These are phyloP conservation scores for Jacaranda mimosifolia DNA, from an alignment of 257 asterid genomes.

Conservation along the genomic window DNA sequence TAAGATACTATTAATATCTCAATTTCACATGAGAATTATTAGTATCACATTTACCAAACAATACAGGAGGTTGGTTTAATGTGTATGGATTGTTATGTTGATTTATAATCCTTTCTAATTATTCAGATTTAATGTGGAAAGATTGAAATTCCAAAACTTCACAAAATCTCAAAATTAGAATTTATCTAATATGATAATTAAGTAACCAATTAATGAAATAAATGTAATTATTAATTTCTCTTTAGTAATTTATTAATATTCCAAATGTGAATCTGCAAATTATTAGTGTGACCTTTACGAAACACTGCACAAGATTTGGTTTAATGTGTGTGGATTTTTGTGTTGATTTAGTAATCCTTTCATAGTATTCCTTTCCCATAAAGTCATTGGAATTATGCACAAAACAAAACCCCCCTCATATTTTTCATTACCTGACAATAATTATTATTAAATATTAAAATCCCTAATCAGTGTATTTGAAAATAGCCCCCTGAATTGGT, in stretches of 20 bases:
- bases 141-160: too few relatives aligned
- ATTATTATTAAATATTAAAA: constrained; percentile 1
- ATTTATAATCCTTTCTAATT: too few relatives aligned
- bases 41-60: too few relatives aligned
- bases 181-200: too few relatives aligned
- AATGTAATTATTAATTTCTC: too few relatives aligned
- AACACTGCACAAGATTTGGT: background rate
- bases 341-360: constrained; percentile 18
- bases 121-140: too few relatives aligned
- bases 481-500: background rate
- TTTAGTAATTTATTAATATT: background rate
- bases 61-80: too few relatives aligned
- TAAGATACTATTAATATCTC: too few relatives aligned
- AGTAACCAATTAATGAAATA: too few relatives aligned
- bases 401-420: background rate
- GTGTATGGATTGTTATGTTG: too few relatives aligned
- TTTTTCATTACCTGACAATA: background rate
- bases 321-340: constrained; percentile 3
- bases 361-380: background rate
- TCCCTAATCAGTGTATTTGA: background rate
- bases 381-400: constrained; percentile 21
- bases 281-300: background rate
- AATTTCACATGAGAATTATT: too few relatives aligned
- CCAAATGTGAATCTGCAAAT: background rate
- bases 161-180: too few relatives aligned